These are phyloP conservation scores for Telfairia occidentalis DNA, from an alignment of 331 rosid species.

Conservation along the genomic window DNA sequence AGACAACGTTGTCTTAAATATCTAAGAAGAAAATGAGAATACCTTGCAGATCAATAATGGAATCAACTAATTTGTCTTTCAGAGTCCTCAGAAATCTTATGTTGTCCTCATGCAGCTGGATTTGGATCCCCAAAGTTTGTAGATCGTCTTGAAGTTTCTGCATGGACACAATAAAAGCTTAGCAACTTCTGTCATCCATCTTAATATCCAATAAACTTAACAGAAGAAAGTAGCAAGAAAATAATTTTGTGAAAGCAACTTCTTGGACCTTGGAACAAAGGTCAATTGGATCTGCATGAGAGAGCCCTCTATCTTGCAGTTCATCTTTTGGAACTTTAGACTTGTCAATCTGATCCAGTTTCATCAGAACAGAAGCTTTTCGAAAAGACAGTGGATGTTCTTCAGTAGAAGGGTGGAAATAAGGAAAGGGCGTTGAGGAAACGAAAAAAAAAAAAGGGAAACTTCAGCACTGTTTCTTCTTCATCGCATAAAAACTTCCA, in stretches of 20 bases:
- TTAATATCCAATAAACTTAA: not conserved
- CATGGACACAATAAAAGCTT: slow-evolving; percentile 4
- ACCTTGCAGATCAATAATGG: slow-evolving; percentile 72
- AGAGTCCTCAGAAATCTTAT: slow-evolving; percentile 36
- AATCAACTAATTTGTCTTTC: slow-evolving; percentile 47
- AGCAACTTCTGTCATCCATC: not conserved
- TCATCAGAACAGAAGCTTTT: slow-evolving; percentile 35
- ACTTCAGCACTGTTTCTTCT: not conserved
- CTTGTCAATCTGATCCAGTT: slow-evolving; percentile 35
- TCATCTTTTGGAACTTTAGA: slow-evolving; percentile 18
- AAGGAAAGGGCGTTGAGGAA: not conserved
- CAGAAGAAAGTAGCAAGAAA: not conserved
- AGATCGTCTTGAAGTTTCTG: slow-evolving; percentile 69
- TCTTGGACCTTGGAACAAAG: slow-evolving; percentile 45
- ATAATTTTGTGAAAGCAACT: not conserved
- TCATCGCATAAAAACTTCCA: not conserved
- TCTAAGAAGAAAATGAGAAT: not conserved
- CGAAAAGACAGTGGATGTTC: slow-evolving; percentile 24
- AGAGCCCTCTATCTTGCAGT: slow-evolving; percentile 35
- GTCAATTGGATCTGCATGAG: slow-evolving; percentile 44
- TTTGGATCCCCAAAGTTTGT: slow-evolving; percentile 37
- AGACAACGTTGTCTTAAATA: not conserved
- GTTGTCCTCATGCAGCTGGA: slow-evolving; percentile 67
- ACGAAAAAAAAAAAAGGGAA: no score
- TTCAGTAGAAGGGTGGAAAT: slow-evolving; percentile 25